phyloP scores from a whole-genome alignment of 805 yeast species.

The Candida loeiensis region DNA sequence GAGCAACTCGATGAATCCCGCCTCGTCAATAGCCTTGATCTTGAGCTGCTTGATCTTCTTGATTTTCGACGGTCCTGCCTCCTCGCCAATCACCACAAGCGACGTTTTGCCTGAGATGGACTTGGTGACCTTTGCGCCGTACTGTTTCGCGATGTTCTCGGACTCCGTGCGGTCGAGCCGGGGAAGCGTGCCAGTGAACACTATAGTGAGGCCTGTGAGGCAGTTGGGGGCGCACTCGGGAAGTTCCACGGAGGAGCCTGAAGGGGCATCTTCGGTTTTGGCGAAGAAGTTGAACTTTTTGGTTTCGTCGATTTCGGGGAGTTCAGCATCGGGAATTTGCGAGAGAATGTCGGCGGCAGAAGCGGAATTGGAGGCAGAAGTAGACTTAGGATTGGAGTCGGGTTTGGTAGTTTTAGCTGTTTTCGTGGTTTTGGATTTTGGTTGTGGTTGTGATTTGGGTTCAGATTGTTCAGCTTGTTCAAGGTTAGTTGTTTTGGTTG shows the following conservation, averaged over 20 bases:
- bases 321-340: slow-evolving; percentile 70
- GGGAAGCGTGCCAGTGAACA: slow-evolving; percentile 89
- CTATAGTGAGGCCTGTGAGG: slow-evolving; percentile 82
- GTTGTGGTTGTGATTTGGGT: background rate
- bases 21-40: slow-evolving; percentile 81
- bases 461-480: background rate
- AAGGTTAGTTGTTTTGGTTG: background rate
- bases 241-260: slow-evolving; percentile 36
- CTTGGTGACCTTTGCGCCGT: slow-evolving; percentile 89
- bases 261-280: slow-evolving; percentile 27
- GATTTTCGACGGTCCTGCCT: slow-evolving; percentile 96
- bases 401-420: background rate
- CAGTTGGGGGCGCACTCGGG: slow-evolving; percentile 88
- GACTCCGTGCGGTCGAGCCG: slow-evolving; percentile 71
- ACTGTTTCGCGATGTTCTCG: slow-evolving; percentile 71
- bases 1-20: slow-evolving; percentile 75
- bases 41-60: slow-evolving; percentile 68
- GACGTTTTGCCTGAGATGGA: slow-evolving; percentile 83
- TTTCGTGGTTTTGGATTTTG: slow-evolving; percentile 7
- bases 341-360: slow-evolving; percentile 37
- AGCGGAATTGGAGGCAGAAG: background rate
- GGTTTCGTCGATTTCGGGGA: slow-evolving; percentile 54
- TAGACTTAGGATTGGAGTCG: too few species aligned
- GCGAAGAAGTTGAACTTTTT: slow-evolving; percentile 55
- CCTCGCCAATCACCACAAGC: slow-evolving; percentile 86